Conservation (phyloP, 331 rosid species). For the Rhamnella rubrinervis region DNA sequence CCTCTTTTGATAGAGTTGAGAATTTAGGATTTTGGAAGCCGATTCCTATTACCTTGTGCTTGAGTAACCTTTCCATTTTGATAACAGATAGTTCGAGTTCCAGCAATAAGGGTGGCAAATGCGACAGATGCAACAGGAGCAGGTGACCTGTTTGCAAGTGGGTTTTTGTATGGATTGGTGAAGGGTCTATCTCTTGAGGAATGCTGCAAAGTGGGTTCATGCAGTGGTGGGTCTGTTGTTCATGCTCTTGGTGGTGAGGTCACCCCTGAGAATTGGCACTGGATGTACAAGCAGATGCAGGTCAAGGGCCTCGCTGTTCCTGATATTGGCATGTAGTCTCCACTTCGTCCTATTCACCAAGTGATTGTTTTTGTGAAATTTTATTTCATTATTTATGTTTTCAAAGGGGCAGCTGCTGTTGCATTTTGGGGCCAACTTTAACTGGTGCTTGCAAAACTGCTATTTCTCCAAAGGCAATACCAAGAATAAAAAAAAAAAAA, state of each 20-base stretch:
- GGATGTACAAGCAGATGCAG: conserved; percentile 96
- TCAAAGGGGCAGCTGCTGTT: conserved; percentile 16
- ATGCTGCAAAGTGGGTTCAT: conserved; percentile 90
- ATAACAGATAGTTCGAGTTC: conserved; percentile 62
- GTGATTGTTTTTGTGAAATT: neutral
- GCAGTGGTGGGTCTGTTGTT: conserved; percentile 92
- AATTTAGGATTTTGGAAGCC: neutral
- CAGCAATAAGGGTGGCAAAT: conserved; percentile 72
- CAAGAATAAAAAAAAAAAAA: neutral
- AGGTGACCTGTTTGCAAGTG: conserved; percentile 95
- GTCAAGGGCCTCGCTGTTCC: conserved; percentile 63
- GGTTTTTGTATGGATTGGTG: conserved; percentile 82
- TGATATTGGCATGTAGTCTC: conserved; percentile 25
- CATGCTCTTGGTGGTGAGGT: conserved; percentile 94
- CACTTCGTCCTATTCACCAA: neutral
- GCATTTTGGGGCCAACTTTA: conserved; percentile 23
- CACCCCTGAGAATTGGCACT: conserved; percentile 72
- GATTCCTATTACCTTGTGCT: neutral
- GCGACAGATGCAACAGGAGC: conserved; percentile 96
- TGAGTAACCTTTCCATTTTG: neutral
- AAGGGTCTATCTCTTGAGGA: conserved; percentile 81
- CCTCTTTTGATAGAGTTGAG: no score
- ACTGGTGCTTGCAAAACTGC: conserved; percentile 6
- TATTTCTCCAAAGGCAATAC: neutral
- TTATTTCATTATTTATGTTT: conserved; percentile 5